Conservation (phyloP, 176 grass and related monocot genomes). For the Cymbopogon citratus region DNA sequence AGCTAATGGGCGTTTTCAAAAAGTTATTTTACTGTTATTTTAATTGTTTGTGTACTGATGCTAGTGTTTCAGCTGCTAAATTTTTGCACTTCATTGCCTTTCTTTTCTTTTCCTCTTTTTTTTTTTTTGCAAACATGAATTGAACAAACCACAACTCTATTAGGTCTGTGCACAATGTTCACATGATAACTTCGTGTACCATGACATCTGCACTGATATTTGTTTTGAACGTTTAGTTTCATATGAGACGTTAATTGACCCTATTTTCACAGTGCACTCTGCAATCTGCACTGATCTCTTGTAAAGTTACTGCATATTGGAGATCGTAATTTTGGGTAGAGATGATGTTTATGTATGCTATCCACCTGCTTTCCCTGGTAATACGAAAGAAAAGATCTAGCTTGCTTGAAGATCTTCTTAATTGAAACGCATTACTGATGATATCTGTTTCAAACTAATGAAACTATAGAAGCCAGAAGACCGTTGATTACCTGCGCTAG, state of each 20-base stretch:
- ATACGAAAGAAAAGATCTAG: not conserved
- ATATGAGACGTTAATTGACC: not conserved
- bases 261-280: not conserved
- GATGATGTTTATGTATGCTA: not conserved
- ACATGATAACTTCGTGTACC: not conserved
- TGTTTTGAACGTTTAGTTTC: not conserved
- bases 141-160: not conserved
- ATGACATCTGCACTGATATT: no score
- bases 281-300: not conserved
- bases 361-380: not conserved
- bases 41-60: not conserved
- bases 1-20: not conserved
- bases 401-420: not conserved
- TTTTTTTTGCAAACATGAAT: slow-evolving; percentile 15
- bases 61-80: not conserved
- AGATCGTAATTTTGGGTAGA: not conserved
- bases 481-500: not conserved
- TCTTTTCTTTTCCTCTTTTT: slow-evolving; percentile 17
- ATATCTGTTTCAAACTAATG: slow-evolving; percentile 6
- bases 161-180: not conserved
- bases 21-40: not conserved
- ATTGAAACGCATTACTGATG: not conserved
- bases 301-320: slow-evolving; percentile 9
- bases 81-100: slow-evolving; percentile 3
- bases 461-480: not conserved